Evolutionary conservation across 148 eudicot genomes (phyloP).

Genomic region (Vaccinium vitisidaea): DNA sequence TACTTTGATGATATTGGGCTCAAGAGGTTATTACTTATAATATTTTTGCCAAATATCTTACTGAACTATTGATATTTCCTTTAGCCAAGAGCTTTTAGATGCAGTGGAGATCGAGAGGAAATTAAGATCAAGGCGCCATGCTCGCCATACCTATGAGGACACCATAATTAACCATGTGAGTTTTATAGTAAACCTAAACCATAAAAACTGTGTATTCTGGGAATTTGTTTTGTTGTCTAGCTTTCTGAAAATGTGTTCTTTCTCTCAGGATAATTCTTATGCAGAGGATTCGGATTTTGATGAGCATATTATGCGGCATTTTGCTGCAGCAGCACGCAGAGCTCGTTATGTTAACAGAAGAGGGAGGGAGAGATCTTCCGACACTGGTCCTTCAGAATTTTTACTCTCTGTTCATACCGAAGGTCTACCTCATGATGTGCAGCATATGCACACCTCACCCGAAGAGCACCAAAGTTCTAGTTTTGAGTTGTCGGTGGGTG

Average conservation of each 20-base stretch:
- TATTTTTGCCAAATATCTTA: background rate
- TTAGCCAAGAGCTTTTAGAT: constrained; percentile 74
- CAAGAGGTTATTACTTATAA: background rate
- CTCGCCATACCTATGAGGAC: constrained; percentile 24
- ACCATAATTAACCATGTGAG: constrained; percentile 40
- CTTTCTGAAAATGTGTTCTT: constrained; percentile 12
- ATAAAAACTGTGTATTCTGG: background rate
- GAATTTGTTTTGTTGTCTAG: background rate
- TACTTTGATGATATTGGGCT: background rate
- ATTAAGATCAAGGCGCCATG: constrained; percentile 34
- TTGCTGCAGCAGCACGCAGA: constrained; percentile 57
- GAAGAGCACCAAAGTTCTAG: constrained; percentile 41
- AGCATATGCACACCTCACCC: constrained; percentile 34
- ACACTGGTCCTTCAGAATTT: constrained; percentile 38
- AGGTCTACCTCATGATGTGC: constrained; percentile 25
- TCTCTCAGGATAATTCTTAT: constrained; percentile 48
- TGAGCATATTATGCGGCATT: constrained; percentile 53
- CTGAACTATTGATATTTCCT: background rate
- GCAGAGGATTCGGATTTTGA: constrained; percentile 55
- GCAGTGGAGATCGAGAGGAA: constrained; percentile 53
- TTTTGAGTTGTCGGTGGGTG: constrained; percentile 35
- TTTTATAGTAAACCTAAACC: constrained; percentile 11
- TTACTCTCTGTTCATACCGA: constrained; percentile 24
- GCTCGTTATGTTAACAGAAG: constrained; percentile 46
- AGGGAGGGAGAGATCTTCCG: constrained; percentile 36